These are phyloP conservation scores for Aspergillus taichungensis DNA, from an alignment of 495 filamentous ascomycete genomes.

Conservation along the genomic window DNA sequence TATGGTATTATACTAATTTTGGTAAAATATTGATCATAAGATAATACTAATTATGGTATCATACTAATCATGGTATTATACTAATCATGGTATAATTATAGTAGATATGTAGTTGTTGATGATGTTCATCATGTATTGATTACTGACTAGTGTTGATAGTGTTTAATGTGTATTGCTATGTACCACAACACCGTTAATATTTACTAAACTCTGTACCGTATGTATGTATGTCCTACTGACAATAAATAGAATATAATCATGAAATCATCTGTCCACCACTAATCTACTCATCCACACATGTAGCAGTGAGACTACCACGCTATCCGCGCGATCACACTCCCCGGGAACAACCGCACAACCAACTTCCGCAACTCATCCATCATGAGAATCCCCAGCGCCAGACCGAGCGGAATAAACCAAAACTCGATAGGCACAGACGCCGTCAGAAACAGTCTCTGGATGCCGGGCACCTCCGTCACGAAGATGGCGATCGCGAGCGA, in stretches of 20 bases:
- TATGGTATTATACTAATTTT: too few relatives aligned
- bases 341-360: slow-evolving; percentile 35
- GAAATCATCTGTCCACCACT: not conserved
- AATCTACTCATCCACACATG: not conserved
- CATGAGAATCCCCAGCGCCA: slow-evolving; percentile 39
- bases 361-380: slow-evolving; percentile 44
- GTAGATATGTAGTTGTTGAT: too few relatives aligned
- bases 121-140: not conserved
- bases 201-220: too few relatives aligned
- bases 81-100: too few relatives aligned
- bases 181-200: too few relatives aligned
- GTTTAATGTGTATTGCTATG: too few relatives aligned
- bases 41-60: too few relatives aligned
- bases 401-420: slow-evolving; percentile 42
- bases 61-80: too few relatives aligned
- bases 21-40: too few relatives aligned
- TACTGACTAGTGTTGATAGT: too few relatives aligned
- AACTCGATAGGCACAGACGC: slow-evolving; percentile 40
- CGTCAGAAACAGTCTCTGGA: slow-evolving; percentile 40
- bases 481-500: slow-evolving; percentile 43
- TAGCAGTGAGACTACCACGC: slow-evolving; percentile 31
- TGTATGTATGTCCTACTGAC: too few relatives aligned
- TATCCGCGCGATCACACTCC: slow-evolving; percentile 30
- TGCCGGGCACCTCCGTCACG: slow-evolving; percentile 40
- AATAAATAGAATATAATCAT: not conserved